These are phyloP conservation scores for Boeremia lycopersici DNA, from an alignment of 2,329 filamentous ascomycete genomes.

Conservation along the genomic window DNA sequence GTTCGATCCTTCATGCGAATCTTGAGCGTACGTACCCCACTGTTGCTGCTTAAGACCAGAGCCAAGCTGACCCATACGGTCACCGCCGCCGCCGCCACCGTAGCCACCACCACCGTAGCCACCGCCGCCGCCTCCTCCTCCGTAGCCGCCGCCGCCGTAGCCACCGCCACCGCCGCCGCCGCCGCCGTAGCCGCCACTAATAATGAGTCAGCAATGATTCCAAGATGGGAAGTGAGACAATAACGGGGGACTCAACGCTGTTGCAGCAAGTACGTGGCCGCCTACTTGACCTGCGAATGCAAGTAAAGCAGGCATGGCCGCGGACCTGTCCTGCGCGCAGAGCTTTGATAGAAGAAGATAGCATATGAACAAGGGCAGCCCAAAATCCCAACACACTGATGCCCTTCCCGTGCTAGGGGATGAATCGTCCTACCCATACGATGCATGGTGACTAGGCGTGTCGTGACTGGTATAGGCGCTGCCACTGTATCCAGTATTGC, in stretches of 20 bases:
- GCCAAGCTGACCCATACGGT: conserved; percentile 93
- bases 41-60: conserved; percentile 83
- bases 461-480: conserved; percentile 55
- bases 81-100: conserved; percentile 65
- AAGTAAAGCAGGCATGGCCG: conserved; percentile 31
- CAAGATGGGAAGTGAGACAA: conserved; percentile 13
- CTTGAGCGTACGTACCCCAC: conserved; percentile 73
- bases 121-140: conserved; percentile 17
- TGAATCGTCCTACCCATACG: conserved; percentile 52
- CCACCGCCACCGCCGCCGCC: conserved; percentile 21
- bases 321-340: conserved; percentile 39
- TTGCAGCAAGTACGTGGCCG: conserved; percentile 36
- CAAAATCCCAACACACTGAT: conserved; percentile 44
- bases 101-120: conserved; percentile 69
- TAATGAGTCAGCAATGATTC: conserved; percentile 34
- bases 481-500: conserved; percentile 51
- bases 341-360: conserved; percentile 34
- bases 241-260: conserved; percentile 37
- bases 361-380: conserved; percentile 37
- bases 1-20: conserved; percentile 7
- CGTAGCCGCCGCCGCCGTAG: conserved; percentile 15
- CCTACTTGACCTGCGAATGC: conserved; percentile 27
- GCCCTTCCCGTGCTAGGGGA: conserved; percentile 47
- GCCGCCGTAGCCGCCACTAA: conserved; percentile 39
- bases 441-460: conserved; percentile 50